Conservation (phyloP, 1,139 yeast species). For the Sugiyamaella castrensis region DNA sequence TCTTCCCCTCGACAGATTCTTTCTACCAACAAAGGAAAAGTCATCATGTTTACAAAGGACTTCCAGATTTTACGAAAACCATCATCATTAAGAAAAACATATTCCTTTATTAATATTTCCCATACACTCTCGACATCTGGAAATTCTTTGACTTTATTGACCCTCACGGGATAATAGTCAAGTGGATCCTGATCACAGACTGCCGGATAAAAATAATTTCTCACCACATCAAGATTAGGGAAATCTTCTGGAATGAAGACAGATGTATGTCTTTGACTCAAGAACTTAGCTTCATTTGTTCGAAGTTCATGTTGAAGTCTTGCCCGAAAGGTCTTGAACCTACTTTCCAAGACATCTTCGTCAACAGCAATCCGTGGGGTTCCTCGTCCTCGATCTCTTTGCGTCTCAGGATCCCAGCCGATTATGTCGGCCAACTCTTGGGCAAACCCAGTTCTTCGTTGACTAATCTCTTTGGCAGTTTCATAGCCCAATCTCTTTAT, state of each 20-base stretch:
- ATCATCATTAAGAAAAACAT: no score
- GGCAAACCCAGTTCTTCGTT: slow-evolving; percentile 29
- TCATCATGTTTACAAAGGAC: slow-evolving; percentile 6
- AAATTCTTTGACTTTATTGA: no score
- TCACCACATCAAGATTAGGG: slow-evolving; percentile 21
- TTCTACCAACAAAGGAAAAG: slow-evolving; percentile 10
- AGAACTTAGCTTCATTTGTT: slow-evolving; percentile 26
- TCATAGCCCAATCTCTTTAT: slow-evolving; percentile 31
- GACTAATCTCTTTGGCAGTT: slow-evolving; percentile 30
- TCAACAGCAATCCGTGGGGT: background rate
- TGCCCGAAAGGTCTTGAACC: slow-evolving; percentile 21
- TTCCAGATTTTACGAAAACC: slow-evolving; percentile 3
- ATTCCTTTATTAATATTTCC: no score
- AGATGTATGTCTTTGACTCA: slow-evolving; percentile 20
- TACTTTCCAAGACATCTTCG: slow-evolving; percentile 11
- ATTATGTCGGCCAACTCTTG: slow-evolving; percentile 14
- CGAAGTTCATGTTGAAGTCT: slow-evolving; percentile 25
- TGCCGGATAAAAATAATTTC: slow-evolving; percentile 22
- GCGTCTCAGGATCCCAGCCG: slow-evolving; percentile 1
- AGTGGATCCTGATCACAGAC: slow-evolving; percentile 5
- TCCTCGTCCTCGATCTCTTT: background rate
- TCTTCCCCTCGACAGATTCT: slow-evolving; percentile 9
- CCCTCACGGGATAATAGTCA: no score
- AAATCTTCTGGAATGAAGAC: slow-evolving; percentile 20
- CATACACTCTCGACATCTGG: no score